These are phyloP conservation scores for Galerina marginata DNA, from an alignment of 768 basidiomycete genomes.

Conservation along the genomic window DNA sequence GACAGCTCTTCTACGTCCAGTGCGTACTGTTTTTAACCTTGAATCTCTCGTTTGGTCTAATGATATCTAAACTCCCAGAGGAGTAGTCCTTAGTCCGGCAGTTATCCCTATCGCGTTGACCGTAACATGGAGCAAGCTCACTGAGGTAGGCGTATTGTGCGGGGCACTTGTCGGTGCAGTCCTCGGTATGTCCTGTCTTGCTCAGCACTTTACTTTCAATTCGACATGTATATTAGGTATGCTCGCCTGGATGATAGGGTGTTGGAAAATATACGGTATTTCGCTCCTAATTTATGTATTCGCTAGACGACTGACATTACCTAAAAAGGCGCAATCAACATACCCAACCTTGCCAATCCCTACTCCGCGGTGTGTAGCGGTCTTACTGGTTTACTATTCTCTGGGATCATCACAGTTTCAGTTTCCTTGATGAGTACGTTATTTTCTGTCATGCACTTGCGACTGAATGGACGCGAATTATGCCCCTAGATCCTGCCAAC, in stretches of 20 bases:
- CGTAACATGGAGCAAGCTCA: constrained; percentile 52
- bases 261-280: constrained; percentile 53
- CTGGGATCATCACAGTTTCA: constrained; percentile 39
- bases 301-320: background rate
- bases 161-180: constrained; percentile 47
- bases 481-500: constrained; percentile 33
- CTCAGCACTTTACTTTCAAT: too few relatives aligned
- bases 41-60: background rate
- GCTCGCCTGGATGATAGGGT: constrained; percentile 57
- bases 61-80: constrained; percentile 32
- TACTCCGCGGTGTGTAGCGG: constrained; percentile 47
- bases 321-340: constrained; percentile 36
- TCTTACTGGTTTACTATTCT: constrained; percentile 41
- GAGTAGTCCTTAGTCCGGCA: constrained; percentile 53
- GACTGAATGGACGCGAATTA: background rate
- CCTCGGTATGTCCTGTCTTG: constrained; percentile 28
- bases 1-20: constrained; percentile 51
- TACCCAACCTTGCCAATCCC: constrained; percentile 41
- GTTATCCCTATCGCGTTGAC: constrained; percentile 56
- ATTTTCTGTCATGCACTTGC: background rate
- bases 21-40: constrained; percentile 23
- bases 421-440: constrained; percentile 40
- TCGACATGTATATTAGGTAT: constrained; percentile 26
- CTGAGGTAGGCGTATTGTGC: constrained; percentile 41
- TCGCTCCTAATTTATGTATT: background rate